phyloP scores from a whole-genome alignment of 805 yeast genomes.

The Candida silvicultrix region DNA sequence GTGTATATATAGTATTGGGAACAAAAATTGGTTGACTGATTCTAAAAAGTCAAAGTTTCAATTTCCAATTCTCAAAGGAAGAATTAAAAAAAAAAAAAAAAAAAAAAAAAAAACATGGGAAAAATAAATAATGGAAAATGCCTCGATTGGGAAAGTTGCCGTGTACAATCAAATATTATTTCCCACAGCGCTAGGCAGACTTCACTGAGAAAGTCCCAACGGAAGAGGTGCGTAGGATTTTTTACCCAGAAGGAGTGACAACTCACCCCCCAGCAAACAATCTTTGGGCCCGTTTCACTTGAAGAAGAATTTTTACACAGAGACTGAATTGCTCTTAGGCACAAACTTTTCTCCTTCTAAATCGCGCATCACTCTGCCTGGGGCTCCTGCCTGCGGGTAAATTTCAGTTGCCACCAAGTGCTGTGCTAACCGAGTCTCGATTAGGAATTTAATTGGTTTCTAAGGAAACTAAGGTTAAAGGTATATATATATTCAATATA shows the following conservation, averaged over 20 bases:
- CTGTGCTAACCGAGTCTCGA: neutral
- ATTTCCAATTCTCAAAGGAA: neutral
- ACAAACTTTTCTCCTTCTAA: too few relatives aligned
- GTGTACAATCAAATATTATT: too few relatives aligned
- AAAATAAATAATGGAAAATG: neutral
- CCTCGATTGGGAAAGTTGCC: neutral
- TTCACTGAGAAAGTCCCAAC: neutral
- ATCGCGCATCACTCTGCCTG: too few relatives aligned
- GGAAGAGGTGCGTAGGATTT: neutral
- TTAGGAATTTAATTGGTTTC: neutral
- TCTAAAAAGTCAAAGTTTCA: neutral
- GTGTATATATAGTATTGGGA: neutral
- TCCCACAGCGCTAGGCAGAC: neutral
- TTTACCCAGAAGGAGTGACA: too few relatives aligned
- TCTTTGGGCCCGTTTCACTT: too few relatives aligned
- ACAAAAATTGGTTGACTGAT: neutral
- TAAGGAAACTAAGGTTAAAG: neutral
- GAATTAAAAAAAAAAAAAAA: neutral
- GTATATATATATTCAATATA: too few relatives aligned
- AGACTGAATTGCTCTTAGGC: too few relatives aligned
- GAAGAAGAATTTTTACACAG: too few relatives aligned
- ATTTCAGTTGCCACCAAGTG: neutral
- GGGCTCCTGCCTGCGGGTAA: neutral
- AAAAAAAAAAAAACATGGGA: neutral
- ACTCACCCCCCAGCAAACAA: too few relatives aligned